phyloP scores from a whole-genome alignment of 1,139 yeast genomes.

The Nematodospora anomalae region DNA sequence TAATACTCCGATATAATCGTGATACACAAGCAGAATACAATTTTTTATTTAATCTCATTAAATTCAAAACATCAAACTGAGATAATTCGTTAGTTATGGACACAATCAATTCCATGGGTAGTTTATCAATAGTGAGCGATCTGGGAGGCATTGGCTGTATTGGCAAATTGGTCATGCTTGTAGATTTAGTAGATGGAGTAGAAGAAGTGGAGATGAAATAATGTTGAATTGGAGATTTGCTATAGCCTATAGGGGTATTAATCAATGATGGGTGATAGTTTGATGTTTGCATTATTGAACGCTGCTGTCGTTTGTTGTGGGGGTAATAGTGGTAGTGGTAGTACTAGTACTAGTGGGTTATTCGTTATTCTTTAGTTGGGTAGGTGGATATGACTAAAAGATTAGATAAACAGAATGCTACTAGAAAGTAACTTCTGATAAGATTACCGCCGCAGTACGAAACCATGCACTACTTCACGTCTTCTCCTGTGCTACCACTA shows the following conservation, averaged over 20 bases:
- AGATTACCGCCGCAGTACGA: too few relatives aligned
- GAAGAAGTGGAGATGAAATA: constrained; percentile 3
- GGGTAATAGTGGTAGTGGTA: too few relatives aligned
- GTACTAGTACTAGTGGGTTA: too few relatives aligned
- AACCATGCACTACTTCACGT: too few relatives aligned
- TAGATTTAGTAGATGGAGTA: neutral
- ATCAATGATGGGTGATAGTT: constrained; percentile 1
- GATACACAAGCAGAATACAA: constrained; percentile 32
- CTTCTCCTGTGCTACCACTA: too few relatives aligned
- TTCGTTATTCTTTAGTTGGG: too few relatives aligned
- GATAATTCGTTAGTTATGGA: constrained; percentile 33
- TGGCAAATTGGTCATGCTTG: neutral
- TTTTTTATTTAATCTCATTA: constrained; percentile 31
- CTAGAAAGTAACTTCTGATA: too few relatives aligned
- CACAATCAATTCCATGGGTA: constrained; percentile 41
- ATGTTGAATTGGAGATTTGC: constrained; percentile 23
- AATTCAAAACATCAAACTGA: constrained; percentile 42
- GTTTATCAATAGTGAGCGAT: constrained; percentile 18
- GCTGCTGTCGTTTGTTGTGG: too few relatives aligned
- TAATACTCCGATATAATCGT: constrained; percentile 37
- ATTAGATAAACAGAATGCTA: too few relatives aligned
- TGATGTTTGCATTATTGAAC: neutral
- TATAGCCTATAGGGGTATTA: constrained; percentile 29
- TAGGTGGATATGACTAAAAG: too few relatives aligned
- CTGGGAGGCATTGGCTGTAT: constrained; percentile 2